Evolutionary conservation across 805 yeast species (phyloP).

Genomic region (Nakazawaea wickerhamii): DNA sequence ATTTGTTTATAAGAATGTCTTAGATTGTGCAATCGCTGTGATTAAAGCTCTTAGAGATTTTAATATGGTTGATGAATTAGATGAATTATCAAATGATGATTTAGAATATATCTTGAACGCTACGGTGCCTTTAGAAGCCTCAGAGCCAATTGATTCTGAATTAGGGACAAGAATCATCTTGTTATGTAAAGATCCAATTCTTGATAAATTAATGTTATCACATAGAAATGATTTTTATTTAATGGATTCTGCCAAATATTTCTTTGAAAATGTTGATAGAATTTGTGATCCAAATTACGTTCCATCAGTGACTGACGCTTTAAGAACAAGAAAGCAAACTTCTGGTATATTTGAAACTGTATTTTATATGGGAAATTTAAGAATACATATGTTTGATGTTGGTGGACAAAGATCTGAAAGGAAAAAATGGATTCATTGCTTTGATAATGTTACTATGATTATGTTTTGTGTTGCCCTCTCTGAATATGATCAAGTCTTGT

Average conservation of each 20-base stretch:
- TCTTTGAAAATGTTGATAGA: conserved; percentile 60
- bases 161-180: conserved; percentile 43
- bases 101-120: conserved; percentile 39
- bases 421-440: conserved; percentile 91
- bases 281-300: conserved; percentile 55
- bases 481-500: conserved; percentile 82
- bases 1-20: conserved; percentile 69
- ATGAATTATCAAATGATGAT: conserved; percentile 30
- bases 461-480: conserved; percentile 89
- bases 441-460: conserved; percentile 84
- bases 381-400: conserved; percentile 71
- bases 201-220: conserved; percentile 48
- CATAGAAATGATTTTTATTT: conserved; percentile 71
- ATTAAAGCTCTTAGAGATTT: conserved; percentile 60
- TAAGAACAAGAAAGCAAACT: conserved; percentile 86
- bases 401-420: conserved; percentile 97
- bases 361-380: conserved; percentile 66
- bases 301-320: conserved; percentile 73
- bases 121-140: conserved; percentile 49
- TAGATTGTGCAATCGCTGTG: conserved; percentile 70
- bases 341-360: conserved; percentile 85
- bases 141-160: conserved; percentile 42
- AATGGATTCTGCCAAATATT: conserved; percentile 80
- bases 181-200: conserved; percentile 55
- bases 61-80: conserved; percentile 30